A percentile compares a stretch with the other conserved stretches of the same genome.
Conservation (phyloP, 2,329 filamentous ascomycete genomes). For the Orbilia quercus region DNA sequence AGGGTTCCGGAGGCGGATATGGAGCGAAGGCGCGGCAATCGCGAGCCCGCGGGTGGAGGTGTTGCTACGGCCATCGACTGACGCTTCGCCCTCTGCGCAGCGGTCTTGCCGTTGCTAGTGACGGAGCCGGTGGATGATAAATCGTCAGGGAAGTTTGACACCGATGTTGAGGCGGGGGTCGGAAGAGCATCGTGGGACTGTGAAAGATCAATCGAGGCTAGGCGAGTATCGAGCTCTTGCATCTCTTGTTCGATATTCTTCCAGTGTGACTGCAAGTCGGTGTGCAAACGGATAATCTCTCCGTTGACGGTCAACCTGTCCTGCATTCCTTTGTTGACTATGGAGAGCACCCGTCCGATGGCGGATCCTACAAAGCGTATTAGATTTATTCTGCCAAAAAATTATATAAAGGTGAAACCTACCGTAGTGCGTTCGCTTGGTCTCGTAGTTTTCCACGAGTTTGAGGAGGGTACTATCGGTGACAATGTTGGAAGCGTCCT, state of each 20-base stretch:
- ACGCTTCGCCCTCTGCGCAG: constrained; percentile 26
- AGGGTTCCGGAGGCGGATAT: constrained; percentile 64
- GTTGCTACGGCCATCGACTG: constrained; percentile 34
- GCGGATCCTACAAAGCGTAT: constrained; percentile 71
- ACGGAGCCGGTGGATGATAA: constrained; percentile 36
- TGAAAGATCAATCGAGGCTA: constrained; percentile 67
- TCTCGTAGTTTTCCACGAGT: constrained; percentile 92
- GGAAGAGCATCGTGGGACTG: constrained; percentile 61
- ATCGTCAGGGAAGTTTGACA: constrained; percentile 37
- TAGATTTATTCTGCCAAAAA: constrained; percentile 2
- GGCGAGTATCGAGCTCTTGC: constrained; percentile 76
- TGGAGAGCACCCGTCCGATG: constrained; percentile 87
- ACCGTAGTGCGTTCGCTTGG: constrained; percentile 90
- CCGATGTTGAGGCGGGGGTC: constrained; percentile 66
- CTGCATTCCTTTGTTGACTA: constrained; percentile 95
- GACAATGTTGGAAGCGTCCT: constrained; percentile 77
- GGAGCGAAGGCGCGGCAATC: constrained; percentile 61
- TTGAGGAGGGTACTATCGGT: constrained; percentile 71
- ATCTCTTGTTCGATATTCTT: constrained; percentile 79
- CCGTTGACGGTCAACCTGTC: constrained; percentile 97
- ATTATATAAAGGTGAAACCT: constrained; percentile 4
- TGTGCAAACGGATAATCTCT: constrained; percentile 86
- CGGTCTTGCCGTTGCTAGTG: constrained; percentile 21
- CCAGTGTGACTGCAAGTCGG: constrained; percentile 86
- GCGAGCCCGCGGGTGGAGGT: constrained; percentile 19